Conservation (phyloP, 2,329 filamentous ascomycete species). For the Neobulgaria alba region DNA sequence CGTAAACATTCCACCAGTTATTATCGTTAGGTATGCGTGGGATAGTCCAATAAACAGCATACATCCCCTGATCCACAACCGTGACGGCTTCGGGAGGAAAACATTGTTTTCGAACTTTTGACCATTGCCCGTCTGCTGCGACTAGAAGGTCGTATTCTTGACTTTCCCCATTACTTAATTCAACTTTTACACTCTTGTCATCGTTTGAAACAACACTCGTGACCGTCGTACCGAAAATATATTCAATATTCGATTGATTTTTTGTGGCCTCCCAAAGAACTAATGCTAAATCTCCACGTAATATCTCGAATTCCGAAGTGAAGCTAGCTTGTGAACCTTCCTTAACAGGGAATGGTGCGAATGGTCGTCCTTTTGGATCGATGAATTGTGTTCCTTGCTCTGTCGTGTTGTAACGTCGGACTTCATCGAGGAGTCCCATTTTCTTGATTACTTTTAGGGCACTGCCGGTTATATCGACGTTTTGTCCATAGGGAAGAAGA, state of each 20-base stretch:
- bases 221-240: slow-evolving; percentile 27
- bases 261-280: slow-evolving; percentile 33
- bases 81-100: slow-evolving; percentile 28
- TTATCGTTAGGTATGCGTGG: slow-evolving; percentile 5
- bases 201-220: slow-evolving; percentile 3
- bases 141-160: slow-evolving; percentile 42
- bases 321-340: slow-evolving; percentile 32
- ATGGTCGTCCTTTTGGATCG: slow-evolving; percentile 30
- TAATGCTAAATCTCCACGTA: slow-evolving; percentile 34
- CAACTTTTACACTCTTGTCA: slow-evolving; percentile 29
- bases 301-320: slow-evolving; percentile 38
- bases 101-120: slow-evolving; percentile 33
- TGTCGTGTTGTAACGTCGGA: slow-evolving; percentile 33
- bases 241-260: slow-evolving; percentile 18
- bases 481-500: slow-evolving; percentile 40
- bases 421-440: slow-evolving; percentile 40
- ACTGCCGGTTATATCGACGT: slow-evolving; percentile 44
- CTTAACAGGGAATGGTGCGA: slow-evolving; percentile 14
- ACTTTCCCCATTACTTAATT: slow-evolving; percentile 34
- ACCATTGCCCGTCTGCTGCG: slow-evolving; percentile 45
- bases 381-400: slow-evolving; percentile 39
- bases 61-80: slow-evolving; percentile 18
- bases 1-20: slow-evolving; percentile 8
- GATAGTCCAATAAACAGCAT: slow-evolving; percentile 28
- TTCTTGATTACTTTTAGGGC: slow-evolving; percentile 40